Evolutionary conservation across 768 basidiomycete genomes (phyloP).

Genomic region (Tricholoma saponaceum): DNA sequence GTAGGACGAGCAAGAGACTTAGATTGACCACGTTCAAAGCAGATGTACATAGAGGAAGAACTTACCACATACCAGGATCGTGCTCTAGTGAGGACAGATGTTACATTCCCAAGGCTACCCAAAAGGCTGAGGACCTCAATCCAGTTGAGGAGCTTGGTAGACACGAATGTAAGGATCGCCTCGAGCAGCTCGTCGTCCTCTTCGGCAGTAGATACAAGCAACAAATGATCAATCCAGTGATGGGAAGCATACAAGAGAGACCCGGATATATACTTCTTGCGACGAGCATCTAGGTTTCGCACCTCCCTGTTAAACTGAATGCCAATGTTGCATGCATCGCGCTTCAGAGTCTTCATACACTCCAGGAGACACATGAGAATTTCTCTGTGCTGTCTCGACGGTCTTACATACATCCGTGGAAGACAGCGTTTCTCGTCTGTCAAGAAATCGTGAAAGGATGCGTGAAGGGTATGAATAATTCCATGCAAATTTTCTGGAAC

Average conservation of each 20-base stretch:
- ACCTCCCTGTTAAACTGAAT: constrained; percentile 6
- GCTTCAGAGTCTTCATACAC: constrained; percentile 10
- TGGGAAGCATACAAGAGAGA: constrained; percentile 9
- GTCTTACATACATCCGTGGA: constrained; percentile 9
- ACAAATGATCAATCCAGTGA: constrained; percentile 13
- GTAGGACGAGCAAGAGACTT: background rate
- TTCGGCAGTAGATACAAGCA: background rate
- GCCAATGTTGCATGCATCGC: constrained; percentile 10
- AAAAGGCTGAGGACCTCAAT: background rate
- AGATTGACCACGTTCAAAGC: background rate
- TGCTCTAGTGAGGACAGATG: background rate
- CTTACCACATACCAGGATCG: background rate
- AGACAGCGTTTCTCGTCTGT: constrained; percentile 7
- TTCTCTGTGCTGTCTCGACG: constrained; percentile 8
- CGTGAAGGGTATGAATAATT: constrained; percentile 9
- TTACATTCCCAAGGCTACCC: background rate
- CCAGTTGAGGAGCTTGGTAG: background rate
- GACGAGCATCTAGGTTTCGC: background rate
- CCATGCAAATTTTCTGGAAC: constrained; percentile 8
- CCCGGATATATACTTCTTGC: constrained; percentile 6
- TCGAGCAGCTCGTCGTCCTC: background rate
- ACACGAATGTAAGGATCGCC: background rate
- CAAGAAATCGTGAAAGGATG: constrained; percentile 12
- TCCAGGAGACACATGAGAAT: constrained; percentile 7
- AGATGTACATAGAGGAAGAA: background rate